phyloP scores from a whole-genome alignment of 768 basidiomycete genomes.

The Hemileccinum rubropunctum region DNA sequence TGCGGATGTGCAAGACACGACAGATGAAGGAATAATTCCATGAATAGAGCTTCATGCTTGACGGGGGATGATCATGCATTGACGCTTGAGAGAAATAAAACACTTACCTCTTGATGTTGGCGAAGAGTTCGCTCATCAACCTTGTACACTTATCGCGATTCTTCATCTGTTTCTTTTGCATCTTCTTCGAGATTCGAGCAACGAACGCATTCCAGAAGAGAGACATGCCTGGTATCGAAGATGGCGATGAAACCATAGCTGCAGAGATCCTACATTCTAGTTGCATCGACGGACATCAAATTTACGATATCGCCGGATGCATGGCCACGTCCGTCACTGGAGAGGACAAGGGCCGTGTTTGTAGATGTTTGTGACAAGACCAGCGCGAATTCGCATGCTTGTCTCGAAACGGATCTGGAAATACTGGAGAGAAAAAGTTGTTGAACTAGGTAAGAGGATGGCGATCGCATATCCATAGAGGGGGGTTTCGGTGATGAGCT shows the following conservation, averaged over 20 bases:
- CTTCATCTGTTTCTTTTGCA: conserved; percentile 93
- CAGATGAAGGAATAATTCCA: conserved; percentile 93
- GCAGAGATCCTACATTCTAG: conserved; percentile 75
- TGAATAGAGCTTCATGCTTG: conserved; percentile 84
- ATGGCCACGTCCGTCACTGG: conserved; percentile 78
- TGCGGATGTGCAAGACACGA: conserved; percentile 74
- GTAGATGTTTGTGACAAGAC: conserved; percentile 84
- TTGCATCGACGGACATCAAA: conserved; percentile 86
- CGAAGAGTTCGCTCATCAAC: conserved; percentile 90
- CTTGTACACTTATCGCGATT: conserved; percentile 81
- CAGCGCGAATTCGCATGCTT: conserved; percentile 92
- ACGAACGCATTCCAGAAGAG: conserved; percentile 59
- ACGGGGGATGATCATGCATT: not conserved
- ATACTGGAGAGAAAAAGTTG: conserved; percentile 47
- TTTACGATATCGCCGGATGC: conserved; percentile 93
- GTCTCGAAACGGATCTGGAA: conserved; percentile 82
- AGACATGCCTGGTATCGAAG: conserved; percentile 70
- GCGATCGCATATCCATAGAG: conserved; percentile 78
- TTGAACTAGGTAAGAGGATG: conserved; percentile 23
- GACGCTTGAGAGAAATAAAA: not conserved
- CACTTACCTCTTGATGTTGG: conserved; percentile 79
- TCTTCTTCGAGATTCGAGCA: conserved; percentile 63
- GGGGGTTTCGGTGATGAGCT: conserved; percentile 28
- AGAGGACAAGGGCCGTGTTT: conserved; percentile 81
- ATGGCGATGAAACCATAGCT: conserved; percentile 81